These are phyloP conservation scores for Teunomyces pallodes DNA, from an alignment of 805 yeast species.

Conservation along the genomic window DNA sequence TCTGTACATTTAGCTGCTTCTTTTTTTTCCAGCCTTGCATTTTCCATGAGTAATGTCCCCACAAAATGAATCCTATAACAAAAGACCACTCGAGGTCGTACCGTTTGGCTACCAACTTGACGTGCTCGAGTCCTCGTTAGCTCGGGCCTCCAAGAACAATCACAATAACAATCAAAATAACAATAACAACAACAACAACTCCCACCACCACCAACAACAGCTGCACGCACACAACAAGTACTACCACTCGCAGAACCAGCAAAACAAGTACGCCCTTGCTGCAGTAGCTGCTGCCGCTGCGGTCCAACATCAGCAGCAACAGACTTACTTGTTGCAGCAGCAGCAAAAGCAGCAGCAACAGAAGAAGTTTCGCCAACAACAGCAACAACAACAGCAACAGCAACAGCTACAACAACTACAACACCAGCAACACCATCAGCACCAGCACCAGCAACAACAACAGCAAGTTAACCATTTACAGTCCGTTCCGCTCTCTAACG, in stretches of 20 bases:
- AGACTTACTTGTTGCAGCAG: slow-evolving; percentile 16
- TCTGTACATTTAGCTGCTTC: neutral
- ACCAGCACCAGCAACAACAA: neutral
- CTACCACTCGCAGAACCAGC: slow-evolving; percentile 13
- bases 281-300: slow-evolving; percentile 34
- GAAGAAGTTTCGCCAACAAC: slow-evolving; percentile 6
- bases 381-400: slow-evolving; percentile 5
- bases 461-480: neutral
- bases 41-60: slow-evolving; percentile 5
- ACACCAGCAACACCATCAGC: slow-evolving; percentile 4
- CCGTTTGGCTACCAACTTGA: slow-evolving; percentile 32
- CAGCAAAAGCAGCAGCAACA: slow-evolving; percentile 7
- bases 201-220: neutral
- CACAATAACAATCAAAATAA: neutral
- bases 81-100: slow-evolving; percentile 21
- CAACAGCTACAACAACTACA: slow-evolving; percentile 2
- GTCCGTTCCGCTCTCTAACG: neutral
- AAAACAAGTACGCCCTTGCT: slow-evolving; percentile 24
- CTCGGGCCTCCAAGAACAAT: slow-evolving; percentile 6
- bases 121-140: slow-evolving; percentile 15
- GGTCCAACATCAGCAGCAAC: slow-evolving; percentile 26
- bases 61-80: slow-evolving; percentile 15
- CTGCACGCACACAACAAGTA: slow-evolving; percentile 9
- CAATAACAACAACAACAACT: too few relatives aligned
- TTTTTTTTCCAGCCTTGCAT: slow-evolving; percentile 5